phyloP scores from a whole-genome alignment of 257 asterid species.

The Craterostigma plantagineum region DNA sequence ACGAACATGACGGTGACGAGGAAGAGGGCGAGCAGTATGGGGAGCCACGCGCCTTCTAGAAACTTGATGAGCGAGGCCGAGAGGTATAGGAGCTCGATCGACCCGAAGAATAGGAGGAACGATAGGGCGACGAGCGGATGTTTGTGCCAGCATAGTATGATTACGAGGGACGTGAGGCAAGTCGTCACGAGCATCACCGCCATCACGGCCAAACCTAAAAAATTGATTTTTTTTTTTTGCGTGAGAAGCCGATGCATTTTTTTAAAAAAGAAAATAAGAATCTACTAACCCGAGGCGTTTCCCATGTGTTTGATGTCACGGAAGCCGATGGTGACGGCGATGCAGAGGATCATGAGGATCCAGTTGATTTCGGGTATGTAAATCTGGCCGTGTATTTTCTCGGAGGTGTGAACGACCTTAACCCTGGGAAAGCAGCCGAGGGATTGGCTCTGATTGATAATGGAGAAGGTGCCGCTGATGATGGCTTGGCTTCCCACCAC shows the following conservation, averaged over 20 bases:
- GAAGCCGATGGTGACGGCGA: conserved; percentile 90
- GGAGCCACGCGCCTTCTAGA: conserved; percentile 97
- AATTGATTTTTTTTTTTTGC: too few species aligned
- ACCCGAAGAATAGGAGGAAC: conserved; percentile 74
- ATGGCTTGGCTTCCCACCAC: conserved; percentile 97
- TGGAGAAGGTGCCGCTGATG: conserved; percentile 94
- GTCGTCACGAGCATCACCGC: conserved; percentile 96
- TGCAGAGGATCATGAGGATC: conserved; percentile 89
- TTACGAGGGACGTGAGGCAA: conserved; percentile 84
- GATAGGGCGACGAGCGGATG: conserved; percentile 63
- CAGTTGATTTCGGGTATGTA: conserved; percentile 97
- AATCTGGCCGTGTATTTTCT: conserved; percentile 80
- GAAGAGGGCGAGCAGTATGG: conserved; percentile 86
- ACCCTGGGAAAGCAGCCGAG: conserved; percentile 97
- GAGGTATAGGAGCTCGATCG: conserved; percentile 74
- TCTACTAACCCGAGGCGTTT: conserved; percentile 76
- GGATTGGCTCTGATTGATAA: conserved; percentile 86
- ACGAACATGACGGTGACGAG: conserved; percentile 80
- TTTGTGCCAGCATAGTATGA: conserved; percentile 83
- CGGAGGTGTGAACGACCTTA: conserved; percentile 78
- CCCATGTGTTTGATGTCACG: conserved; percentile 87
- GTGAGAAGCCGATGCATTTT: too few species aligned
- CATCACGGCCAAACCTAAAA: conserved; percentile 84
- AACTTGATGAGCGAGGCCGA: conserved; percentile 84
- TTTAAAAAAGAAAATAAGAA: too few species aligned